Percentiles rank a stretch among this genome's conserved stretches.
phyloP scores from a whole-genome alignment of 2,329 filamentous ascomycete genomes.

The Eurotiales sp. region DNA sequence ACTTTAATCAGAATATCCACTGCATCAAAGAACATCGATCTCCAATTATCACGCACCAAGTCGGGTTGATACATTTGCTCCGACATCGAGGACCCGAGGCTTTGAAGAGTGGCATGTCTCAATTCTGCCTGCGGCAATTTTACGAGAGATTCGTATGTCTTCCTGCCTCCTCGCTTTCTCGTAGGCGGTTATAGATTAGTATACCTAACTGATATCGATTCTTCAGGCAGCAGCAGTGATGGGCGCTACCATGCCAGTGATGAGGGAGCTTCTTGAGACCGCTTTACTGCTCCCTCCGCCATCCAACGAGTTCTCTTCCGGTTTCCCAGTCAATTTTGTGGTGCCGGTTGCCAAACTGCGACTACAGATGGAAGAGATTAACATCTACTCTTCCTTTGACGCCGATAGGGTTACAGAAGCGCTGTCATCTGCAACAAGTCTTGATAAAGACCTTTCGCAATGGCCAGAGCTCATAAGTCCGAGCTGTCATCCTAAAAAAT shows the following conservation, averaged over 20 bases:
- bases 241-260: background rate
- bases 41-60: slow-evolving; percentile 1
- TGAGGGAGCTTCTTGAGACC: slow-evolving; percentile 3
- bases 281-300: background rate
- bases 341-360: background rate
- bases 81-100: background rate
- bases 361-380: background rate
- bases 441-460: slow-evolving; percentile 5
- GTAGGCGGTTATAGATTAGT: background rate
- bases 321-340: background rate
- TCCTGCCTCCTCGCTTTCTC: background rate
- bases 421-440: background rate
- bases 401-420: background rate
- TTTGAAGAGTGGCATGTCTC: background rate
- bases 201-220: background rate
- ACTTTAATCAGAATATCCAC: background rate
- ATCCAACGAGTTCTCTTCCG: background rate
- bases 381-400: background rate
- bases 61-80: slow-evolving; percentile 6
- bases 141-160: slow-evolving; percentile 2
- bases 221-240: background rate
- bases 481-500: background rate
- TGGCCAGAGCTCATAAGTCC: background rate
- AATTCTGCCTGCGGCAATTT: slow-evolving; percentile 5
- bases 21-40: background rate